Evolutionary conservation across 106 monocot species (phyloP).

Genomic region (Phalaenopsis equestris): DNA sequence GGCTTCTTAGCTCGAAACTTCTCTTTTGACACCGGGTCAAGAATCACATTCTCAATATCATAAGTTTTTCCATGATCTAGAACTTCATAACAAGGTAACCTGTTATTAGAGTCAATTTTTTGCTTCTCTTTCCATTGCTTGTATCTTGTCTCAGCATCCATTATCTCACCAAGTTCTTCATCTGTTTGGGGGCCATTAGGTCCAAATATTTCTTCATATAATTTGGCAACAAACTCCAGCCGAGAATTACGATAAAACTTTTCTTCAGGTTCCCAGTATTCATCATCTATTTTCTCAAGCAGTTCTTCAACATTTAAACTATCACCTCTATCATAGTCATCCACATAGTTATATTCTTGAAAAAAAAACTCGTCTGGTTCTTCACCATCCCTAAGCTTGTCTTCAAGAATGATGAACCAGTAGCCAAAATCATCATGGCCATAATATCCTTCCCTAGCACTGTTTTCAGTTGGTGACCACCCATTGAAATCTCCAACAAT

Average conservation of each 20-base stretch:
- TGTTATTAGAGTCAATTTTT: slow-evolving; percentile 25
- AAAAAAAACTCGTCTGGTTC: slow-evolving; percentile 85
- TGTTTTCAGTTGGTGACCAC: slow-evolving; percentile 86
- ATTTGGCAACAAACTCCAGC: slow-evolving; percentile 66
- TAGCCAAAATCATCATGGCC: slow-evolving; percentile 99
- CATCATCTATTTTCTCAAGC: slow-evolving; percentile 54
- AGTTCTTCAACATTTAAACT: slow-evolving; percentile 61
- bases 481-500: slow-evolving; percentile 87
- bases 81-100: slow-evolving; percentile 53
- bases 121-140: slow-evolving; percentile 60
- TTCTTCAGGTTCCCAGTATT: slow-evolving; percentile 98
- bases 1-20: slow-evolving; percentile 68
- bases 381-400: slow-evolving; percentile 75
- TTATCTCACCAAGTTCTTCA: slow-evolving; percentile 86
- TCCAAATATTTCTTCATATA: slow-evolving; percentile 95
- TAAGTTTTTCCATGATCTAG: slow-evolving; percentile 67
- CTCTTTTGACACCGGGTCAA: slow-evolving; percentile 69
- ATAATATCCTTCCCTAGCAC: slow-evolving; percentile 86
- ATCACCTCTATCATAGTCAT: slow-evolving; percentile 96
- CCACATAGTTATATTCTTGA: slow-evolving; percentile 92
- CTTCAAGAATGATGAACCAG: slow-evolving; percentile 94
- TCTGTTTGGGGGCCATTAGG: slow-evolving; percentile 90
- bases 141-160: slow-evolving; percentile 81
- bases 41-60: slow-evolving; percentile 56
- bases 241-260: slow-evolving; percentile 37